Percentiles rank a stretch among this genome's conserved stretches.
Evolutionary conservation across 345 rosid genomes (phyloP).

Genomic region (Balakata baccata): DNA sequence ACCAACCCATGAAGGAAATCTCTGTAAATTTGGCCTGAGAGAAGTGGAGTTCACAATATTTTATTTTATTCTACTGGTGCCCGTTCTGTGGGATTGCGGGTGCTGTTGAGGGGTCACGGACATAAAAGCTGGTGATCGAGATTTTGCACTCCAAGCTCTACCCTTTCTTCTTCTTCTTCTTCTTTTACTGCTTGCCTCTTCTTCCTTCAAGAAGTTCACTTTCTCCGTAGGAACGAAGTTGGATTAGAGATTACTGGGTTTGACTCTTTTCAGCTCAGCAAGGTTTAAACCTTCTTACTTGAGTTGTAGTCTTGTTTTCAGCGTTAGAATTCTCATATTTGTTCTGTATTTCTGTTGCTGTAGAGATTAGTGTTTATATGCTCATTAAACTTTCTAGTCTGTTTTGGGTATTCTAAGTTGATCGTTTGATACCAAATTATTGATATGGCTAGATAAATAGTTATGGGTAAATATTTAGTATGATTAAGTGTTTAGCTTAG

Average conservation of each 20-base stretch:
- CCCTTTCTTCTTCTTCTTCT: neutral
- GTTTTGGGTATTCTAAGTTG: neutral
- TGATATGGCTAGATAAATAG: neutral
- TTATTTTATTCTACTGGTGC: slow-evolving; percentile 11
- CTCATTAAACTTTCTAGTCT: neutral
- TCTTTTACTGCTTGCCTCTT: neutral
- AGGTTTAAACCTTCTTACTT: slow-evolving; percentile 12
- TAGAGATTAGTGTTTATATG: slow-evolving; percentile 5
- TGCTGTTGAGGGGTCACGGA: slow-evolving; percentile 19
- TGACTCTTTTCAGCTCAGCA: neutral
- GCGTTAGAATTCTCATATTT: neutral
- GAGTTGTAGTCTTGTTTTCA: neutral
- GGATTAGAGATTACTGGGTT: slow-evolving; percentile 7
- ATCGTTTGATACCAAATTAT: neutral
- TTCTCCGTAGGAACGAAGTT: neutral
- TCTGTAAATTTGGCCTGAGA: neutral
- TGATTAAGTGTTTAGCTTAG: neutral
- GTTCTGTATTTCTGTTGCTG: neutral
- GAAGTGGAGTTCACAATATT: neutral
- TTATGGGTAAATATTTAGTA: neutral
- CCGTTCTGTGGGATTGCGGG: slow-evolving; percentile 9
- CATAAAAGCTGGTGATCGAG: slow-evolving; percentile 33
- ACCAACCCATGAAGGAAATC: slow-evolving; percentile 8
- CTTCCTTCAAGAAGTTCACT: slow-evolving; percentile 10
- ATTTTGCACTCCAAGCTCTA: slow-evolving; percentile 4